Conservation (phyloP, 1,284 basidiomycete species). For the Trametes sp. region DNA sequence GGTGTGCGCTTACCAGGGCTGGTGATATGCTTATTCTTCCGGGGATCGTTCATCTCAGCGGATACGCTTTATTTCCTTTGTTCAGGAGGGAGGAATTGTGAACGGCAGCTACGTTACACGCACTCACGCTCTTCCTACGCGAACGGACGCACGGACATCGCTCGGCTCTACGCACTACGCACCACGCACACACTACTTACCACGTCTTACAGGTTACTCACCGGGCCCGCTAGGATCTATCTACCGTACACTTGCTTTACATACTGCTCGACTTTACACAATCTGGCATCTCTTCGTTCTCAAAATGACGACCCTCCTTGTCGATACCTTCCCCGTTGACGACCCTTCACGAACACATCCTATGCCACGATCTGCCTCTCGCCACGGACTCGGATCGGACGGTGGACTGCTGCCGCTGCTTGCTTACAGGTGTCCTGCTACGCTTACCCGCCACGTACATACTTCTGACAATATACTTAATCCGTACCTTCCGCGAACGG, state of each 20-base stretch:
- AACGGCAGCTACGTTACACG: neutral
- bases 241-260: neutral
- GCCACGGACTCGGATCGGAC: conserved; percentile 7
- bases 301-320: too few species aligned
- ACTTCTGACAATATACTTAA: neutral
- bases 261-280: neutral
- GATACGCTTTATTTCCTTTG: neutral
- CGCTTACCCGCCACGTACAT: neutral
- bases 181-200: neutral
- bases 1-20: neutral
- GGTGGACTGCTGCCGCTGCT: too few species aligned
- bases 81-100: neutral
- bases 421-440: neutral
- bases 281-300: neutral
- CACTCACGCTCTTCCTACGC: neutral
- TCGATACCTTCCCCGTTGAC: neutral
- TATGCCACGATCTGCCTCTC: neutral
- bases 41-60: neutral
- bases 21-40: neutral
- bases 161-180: neutral
- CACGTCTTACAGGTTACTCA: neutral
- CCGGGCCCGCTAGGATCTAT: too few species aligned
- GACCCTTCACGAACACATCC: neutral
- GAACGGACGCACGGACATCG: neutral
- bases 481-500: neutral